These are phyloP conservation scores for Leptographium lundbergii DNA, from an alignment of 2,329 filamentous ascomycete genomes.

Conservation along the genomic window DNA sequence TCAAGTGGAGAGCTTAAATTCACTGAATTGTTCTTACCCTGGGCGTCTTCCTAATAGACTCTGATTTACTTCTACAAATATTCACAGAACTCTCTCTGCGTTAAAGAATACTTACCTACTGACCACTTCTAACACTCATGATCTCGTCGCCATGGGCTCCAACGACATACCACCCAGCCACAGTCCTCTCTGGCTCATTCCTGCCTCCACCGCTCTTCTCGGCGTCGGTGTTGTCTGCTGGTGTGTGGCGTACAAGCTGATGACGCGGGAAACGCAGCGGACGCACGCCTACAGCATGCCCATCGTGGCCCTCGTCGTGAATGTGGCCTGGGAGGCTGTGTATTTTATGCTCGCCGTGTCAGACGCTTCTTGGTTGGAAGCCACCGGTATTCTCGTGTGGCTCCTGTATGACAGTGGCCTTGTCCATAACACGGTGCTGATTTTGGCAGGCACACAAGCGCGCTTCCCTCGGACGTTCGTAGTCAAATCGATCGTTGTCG, in stretches of 20 bases:
- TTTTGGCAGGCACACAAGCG: neutral
- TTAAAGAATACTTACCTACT: neutral
- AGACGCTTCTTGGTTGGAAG: conserved; percentile 27
- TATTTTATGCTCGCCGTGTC: conserved; percentile 31
- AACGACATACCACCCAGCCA: conserved; percentile 23
- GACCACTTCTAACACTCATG: neutral
- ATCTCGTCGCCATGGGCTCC: conserved; percentile 1
- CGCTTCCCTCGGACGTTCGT: neutral
- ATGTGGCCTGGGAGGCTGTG: conserved; percentile 39
- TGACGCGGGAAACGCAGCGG: conserved; percentile 29
- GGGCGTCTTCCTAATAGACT: no score
- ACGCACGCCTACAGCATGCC: conserved; percentile 38
- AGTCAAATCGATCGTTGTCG: conserved; percentile 24
- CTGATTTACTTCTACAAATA: no score
- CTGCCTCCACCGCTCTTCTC: conserved; percentile 21
- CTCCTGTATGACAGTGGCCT: conserved; percentile 35
- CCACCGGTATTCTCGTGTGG: conserved; percentile 32
- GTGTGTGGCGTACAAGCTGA: conserved; percentile 32
- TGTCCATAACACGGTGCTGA: conserved; percentile 24
- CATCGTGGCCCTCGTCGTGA: conserved; percentile 32
- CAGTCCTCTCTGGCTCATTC: conserved; percentile 24
- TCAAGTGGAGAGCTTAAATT: neutral
- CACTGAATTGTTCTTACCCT: neutral
- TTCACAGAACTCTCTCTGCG: neutral
- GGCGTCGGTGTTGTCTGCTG: conserved; percentile 25